A percentile compares a stretch with the other conserved stretches of the same genome.
phyloP scores from a whole-genome alignment of 495 filamentous ascomycete species.

The Bryoglossum gracile region DNA sequence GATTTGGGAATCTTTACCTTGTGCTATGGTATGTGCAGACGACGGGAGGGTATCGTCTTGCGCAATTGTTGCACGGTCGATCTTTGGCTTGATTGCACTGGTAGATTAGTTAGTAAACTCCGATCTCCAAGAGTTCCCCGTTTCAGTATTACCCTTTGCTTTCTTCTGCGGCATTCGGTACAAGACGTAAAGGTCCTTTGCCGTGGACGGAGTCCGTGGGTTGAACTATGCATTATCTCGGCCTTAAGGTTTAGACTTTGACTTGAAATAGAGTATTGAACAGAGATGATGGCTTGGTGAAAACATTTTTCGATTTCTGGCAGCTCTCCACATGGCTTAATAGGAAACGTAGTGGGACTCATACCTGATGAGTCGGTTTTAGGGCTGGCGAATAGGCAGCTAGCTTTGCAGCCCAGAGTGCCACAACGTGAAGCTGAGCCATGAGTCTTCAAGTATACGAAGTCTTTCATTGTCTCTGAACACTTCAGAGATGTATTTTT shows the following conservation, averaged over 20 bases:
- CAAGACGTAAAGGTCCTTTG: slow-evolving; percentile 23
- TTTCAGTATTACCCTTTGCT: slow-evolving; percentile 17
- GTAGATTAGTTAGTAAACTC: not conserved
- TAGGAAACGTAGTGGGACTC: not conserved
- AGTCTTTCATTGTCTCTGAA: not conserved
- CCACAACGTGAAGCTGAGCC: slow-evolving; percentile 1
- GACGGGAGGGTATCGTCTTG: slow-evolving; percentile 21
- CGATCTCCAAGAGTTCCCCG: not conserved
- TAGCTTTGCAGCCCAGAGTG: slow-evolving; percentile 26
- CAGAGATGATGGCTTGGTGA: not conserved
- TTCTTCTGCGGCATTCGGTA: slow-evolving; percentile 23
- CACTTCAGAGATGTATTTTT: not conserved
- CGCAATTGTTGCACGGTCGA: slow-evolving; percentile 22
- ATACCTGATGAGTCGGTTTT: not conserved
- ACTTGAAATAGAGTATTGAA: not conserved
- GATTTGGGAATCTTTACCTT: slow-evolving; percentile 10
- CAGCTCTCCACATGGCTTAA: slow-evolving; percentile 9
- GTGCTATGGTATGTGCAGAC: slow-evolving; percentile 20
- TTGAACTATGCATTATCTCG: slow-evolving; percentile 17
- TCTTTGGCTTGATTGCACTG: slow-evolving; percentile 27
- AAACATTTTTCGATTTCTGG: not conserved
- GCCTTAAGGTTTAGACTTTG: not conserved
- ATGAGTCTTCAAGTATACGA: not conserved
- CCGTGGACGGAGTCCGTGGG: slow-evolving; percentile 9
- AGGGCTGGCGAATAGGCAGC: slow-evolving; percentile 5